phyloP scores from a whole-genome alignment of 2,329 filamentous ascomycete genomes.

The Nothophaeocryptopus gaeumannii region DNA sequence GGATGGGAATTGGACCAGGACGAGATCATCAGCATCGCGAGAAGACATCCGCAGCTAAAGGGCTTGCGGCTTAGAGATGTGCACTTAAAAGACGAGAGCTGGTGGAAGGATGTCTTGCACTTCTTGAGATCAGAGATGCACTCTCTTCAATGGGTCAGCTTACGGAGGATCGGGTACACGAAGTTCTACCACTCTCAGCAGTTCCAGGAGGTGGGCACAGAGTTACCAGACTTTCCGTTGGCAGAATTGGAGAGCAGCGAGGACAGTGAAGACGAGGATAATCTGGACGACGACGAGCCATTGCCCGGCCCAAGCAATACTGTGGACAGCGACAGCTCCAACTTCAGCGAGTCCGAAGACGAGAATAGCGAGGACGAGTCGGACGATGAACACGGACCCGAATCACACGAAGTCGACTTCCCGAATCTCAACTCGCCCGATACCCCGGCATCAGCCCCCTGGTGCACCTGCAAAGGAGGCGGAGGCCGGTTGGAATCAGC shows the following conservation, averaged over 20 bases:
- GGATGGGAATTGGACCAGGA: constrained; percentile 60
- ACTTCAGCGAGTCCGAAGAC: constrained; percentile 6
- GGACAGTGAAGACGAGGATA: constrained; percentile 10
- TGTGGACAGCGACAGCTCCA: neutral
- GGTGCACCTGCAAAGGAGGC: constrained; percentile 45
- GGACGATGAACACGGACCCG: constrained; percentile 40
- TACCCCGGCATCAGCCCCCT: constrained; percentile 46
- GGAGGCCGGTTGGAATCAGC: constrained; percentile 38
- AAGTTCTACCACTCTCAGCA: constrained; percentile 49
- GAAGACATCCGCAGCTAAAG: constrained; percentile 56
- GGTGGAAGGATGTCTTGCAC: constrained; percentile 60
- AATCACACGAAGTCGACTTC: constrained; percentile 45
- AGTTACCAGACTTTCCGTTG: constrained; percentile 48
- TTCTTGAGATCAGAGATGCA: constrained; percentile 57
- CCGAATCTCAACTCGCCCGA: constrained; percentile 41
- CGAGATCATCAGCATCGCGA: constrained; percentile 59
- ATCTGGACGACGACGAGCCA: constrained; percentile 18
- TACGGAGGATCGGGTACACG: constrained; percentile 61
- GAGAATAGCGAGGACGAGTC: constrained; percentile 32
- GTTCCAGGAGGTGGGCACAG: constrained; percentile 43
- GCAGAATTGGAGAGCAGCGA: constrained; percentile 39
- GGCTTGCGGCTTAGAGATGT: constrained; percentile 61
- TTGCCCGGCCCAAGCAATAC: neutral
- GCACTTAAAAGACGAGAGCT: constrained; percentile 57
- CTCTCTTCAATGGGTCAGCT: constrained; percentile 59